Conservation (phyloP, 331 rosid species). For the Rosa hybrid region DNA sequence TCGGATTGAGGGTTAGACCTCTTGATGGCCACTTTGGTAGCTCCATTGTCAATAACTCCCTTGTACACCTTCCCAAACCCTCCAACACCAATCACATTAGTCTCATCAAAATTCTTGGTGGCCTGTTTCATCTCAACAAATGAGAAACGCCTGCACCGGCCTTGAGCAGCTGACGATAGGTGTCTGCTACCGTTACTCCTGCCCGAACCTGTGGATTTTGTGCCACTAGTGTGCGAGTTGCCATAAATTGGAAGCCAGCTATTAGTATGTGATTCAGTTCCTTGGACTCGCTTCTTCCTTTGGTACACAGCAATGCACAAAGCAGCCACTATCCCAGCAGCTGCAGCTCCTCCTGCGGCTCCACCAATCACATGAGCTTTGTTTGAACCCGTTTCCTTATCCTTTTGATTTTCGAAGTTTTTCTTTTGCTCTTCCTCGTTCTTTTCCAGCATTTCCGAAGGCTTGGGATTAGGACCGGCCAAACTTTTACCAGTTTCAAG, state of each 20-base stretch:
- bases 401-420: constrained; percentile 13
- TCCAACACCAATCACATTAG: constrained; percentile 90
- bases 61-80: constrained; percentile 97
- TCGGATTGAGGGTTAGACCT: constrained; percentile 92
- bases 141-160: constrained; percentile 79
- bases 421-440: constrained; percentile 33
- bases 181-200: constrained; percentile 51
- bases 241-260: constrained; percentile 88
- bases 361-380: constrained; percentile 59
- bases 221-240: constrained; percentile 42
- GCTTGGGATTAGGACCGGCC: constrained; percentile 77
- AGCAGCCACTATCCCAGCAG: constrained; percentile 66
- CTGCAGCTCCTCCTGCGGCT: constrained; percentile 89
- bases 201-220: constrained; percentile 57
- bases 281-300: constrained; percentile 46
- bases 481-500: constrained; percentile 48
- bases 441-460: constrained; percentile 51
- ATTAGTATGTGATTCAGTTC: constrained; percentile 53
- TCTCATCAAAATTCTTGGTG: constrained; percentile 69
- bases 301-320: constrained; percentile 59
- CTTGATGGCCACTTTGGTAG: constrained; percentile 74
- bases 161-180: constrained; percentile 64
- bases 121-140: constrained; percentile 69
- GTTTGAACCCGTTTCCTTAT: background rate
- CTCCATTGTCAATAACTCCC: constrained; percentile 63